Evolutionary conservation across 805 yeast genomes (phyloP).

Genomic region (Kazachstania africana): DNA sequence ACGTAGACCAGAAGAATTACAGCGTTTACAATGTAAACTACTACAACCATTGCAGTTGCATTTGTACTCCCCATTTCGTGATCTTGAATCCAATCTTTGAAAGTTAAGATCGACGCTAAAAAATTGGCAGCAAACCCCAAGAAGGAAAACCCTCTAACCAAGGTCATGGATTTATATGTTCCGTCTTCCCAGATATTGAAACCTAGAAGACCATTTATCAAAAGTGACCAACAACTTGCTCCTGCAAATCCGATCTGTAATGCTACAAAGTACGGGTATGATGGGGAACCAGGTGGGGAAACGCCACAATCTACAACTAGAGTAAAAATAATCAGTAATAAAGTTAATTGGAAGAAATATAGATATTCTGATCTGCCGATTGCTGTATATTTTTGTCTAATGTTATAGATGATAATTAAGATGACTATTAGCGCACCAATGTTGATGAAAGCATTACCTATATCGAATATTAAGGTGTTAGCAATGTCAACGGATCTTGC

Average conservation of each 20-base stretch:
- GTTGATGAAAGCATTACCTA: slow-evolving; percentile 80
- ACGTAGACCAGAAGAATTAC: slow-evolving; percentile 50
- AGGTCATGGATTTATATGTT: slow-evolving; percentile 49
- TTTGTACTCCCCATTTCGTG: slow-evolving; percentile 35
- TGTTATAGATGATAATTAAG: slow-evolving; percentile 61
- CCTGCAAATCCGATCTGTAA: slow-evolving; percentile 67
- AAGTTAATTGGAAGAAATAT: slow-evolving; percentile 50
- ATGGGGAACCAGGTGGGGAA: slow-evolving; percentile 66
- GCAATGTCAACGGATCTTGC: slow-evolving; percentile 80
- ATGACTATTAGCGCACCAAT: slow-evolving; percentile 58
- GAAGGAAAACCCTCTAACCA: slow-evolving; percentile 39
- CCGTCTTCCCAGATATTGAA: slow-evolving; percentile 96
- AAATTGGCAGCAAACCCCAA: slow-evolving; percentile 55
- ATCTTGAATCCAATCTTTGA: slow-evolving; percentile 46
- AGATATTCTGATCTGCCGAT: slow-evolving; percentile 86
- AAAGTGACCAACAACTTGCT: slow-evolving; percentile 56
- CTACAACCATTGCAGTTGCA: slow-evolving; percentile 59
- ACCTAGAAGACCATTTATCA: slow-evolving; percentile 67
- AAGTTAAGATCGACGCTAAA: slow-evolving; percentile 58
- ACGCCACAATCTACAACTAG: slow-evolving; percentile 88
- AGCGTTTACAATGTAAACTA: slow-evolving; percentile 63
- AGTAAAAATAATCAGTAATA: slow-evolving; percentile 48
- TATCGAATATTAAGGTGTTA: slow-evolving; percentile 80
- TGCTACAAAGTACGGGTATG: slow-evolving; percentile 76
- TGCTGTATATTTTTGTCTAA: slow-evolving; percentile 82